Evolutionary conservation across 2,329 filamentous ascomycete genomes (phyloP), one percentile per base, ranked within the genome.

Genomic region (Stemphylium vesicarium): DNA sequence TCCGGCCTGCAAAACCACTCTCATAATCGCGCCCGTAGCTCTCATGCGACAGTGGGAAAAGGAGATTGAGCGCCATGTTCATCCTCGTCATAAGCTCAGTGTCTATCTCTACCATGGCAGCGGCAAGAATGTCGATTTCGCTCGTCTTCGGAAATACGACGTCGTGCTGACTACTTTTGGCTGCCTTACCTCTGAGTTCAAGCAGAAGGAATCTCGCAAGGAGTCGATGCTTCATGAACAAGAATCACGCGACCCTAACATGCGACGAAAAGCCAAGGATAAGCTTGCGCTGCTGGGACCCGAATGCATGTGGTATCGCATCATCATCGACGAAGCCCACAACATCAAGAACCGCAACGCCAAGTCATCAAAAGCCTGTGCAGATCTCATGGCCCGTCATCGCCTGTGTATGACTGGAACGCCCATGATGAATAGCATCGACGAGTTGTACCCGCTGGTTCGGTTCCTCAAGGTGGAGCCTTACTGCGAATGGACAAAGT

Each of bases 391-490:
- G 56, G 79, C 88, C 12, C 79, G 78, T 32, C 85, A 89, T 68
- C 82, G 90, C 42, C 87, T 90, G 78, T 92, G 88, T 68, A 83
- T 94, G 73, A 91, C 88, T 3, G 91, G 91, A 22, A 95, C 91
- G 0, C 91, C 91, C 4, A 92, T 94, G 89, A 95, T 95, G 89
- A 96, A 96, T 65, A 86, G 83, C 11, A 85, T 94, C 2, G 80
- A 84, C 20, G 93, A 97, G 65, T 80, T 96, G 3, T 92, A 85
- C 66, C 90, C 91, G 0, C 77, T 96, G 16, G 80, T 96, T 39
- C 83, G 85, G 2, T 97, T 96, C 69, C 80, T 96, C 13, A 81
- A 82, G 2, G 93, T 96, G 68, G 82, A 82, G 56, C 92, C 91
- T 2, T 96, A 95, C 73, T 85, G 84, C 64, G 79, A 84, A 12